These are phyloP conservation scores for Cucumis melo DNA, from an alignment of 306 rosid genomes.

Conservation along the genomic window DNA sequence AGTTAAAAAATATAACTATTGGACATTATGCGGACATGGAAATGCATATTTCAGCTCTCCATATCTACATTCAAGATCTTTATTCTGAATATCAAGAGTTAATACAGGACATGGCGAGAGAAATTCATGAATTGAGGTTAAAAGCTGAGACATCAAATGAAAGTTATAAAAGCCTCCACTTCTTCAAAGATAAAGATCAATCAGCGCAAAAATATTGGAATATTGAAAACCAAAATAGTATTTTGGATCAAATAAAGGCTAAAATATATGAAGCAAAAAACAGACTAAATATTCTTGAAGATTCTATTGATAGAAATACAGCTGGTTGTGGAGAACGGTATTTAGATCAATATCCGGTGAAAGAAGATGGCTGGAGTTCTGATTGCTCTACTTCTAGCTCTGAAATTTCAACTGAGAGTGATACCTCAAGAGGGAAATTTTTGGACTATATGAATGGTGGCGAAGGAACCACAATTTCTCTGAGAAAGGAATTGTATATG, in stretches of 20 bases:
- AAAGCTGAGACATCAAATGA: slow-evolving; percentile 27
- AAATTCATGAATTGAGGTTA: slow-evolving; percentile 33
- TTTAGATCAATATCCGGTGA: slow-evolving; percentile 17
- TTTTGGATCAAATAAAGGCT: slow-evolving; percentile 32
- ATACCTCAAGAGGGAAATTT: slow-evolving; percentile 22
- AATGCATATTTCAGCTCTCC: slow-evolving; percentile 20
- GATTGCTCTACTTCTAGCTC: slow-evolving; percentile 52
- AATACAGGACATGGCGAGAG: slow-evolving; percentile 28
- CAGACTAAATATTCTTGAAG: slow-evolving; percentile 37
- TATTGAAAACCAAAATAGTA: slow-evolving; percentile 18
- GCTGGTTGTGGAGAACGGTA: slow-evolving; percentile 15
- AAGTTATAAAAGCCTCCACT: slow-evolving; percentile 16
- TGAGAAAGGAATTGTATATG: slow-evolving; percentile 42
- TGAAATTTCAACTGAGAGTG: slow-evolving; percentile 37
- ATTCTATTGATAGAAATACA: slow-evolving; percentile 19
- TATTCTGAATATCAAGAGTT: slow-evolving; percentile 27
- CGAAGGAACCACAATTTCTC: slow-evolving; percentile 15
- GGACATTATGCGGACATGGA: slow-evolving; percentile 27
- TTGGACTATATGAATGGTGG: slow-evolving; percentile 12
- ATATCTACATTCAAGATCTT: slow-evolving; percentile 18
- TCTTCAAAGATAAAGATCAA: slow-evolving; percentile 11
- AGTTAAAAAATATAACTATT: slow-evolving; percentile 29
- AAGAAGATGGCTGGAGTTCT: slow-evolving; percentile 39
- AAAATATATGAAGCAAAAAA: slow-evolving; percentile 34
- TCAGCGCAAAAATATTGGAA: slow-evolving; percentile 12